Base-by-base conservation (phyloP, 352 stramenopile genomes). In the Globisporangium paddicum region DNA sequence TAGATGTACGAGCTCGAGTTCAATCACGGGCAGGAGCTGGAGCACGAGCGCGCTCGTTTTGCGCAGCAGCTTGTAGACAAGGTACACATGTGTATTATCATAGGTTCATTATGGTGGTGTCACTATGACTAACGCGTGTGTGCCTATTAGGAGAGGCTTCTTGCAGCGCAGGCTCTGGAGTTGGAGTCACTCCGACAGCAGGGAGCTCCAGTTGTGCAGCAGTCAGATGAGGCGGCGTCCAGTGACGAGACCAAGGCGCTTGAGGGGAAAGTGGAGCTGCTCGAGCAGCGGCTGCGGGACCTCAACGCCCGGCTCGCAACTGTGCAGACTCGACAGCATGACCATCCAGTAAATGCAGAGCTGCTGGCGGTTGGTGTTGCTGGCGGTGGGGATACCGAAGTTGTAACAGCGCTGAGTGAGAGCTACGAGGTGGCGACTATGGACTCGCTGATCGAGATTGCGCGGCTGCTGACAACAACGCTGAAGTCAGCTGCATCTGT, bases 1-100 rank as follows among this genome's bases (percentile, higher is more conserved):
- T 63, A 75, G 44, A 50, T 73, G 44, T 68, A 73, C 40, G 66
- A 55, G 13, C 34, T 59, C 3, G 58, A 64, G 42, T 64, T 49
- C 21, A 41, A 18, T 1, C 50, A 50, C 14, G 25, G 16, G 1
- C 58, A 64, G 6, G 58, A 51, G 21, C 26, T 60, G 26, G 10
- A 50, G 8, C 38, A 32, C 8, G 55, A 23, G 6, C 55, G 46
- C 10, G 34, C 25, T 26, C 28, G 56, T n/a, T 41, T 55, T 23
- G 55, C 37, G 10, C 49, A 58, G 41, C 16, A 54, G 5, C 25
- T 40, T 16, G 7, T 21, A 9, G 34, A 56, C 13, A 56, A 44
- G n/a, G 34, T 56, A 35, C 14, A n/a, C 23, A 28, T 21, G 8
- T n/a, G n/a, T n/a, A n/a, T 19, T 32, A n/a, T 55, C 8, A 3